Base-by-base conservation (phyloP, 2,329 filamentous ascomycete genomes). In the Phyllosticta paracitricarpa region DNA sequence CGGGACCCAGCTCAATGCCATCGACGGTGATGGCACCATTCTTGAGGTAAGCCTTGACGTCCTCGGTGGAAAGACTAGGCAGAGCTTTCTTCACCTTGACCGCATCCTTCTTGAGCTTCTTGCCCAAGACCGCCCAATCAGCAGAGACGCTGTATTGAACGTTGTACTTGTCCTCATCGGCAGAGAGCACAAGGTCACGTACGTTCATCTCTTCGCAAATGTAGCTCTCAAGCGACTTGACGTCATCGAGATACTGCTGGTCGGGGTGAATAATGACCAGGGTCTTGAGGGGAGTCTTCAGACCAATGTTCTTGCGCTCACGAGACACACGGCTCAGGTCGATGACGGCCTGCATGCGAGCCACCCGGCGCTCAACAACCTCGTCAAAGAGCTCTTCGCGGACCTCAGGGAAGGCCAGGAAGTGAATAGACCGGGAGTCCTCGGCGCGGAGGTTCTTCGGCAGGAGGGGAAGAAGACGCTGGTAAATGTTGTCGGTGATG, bases 51-150 rank as follows among this genome's bases (percentile, higher is more conserved):
- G 79, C 78, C 72, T 92, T 89, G 63, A 96, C 91, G 66, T 96
- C 84, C 10, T 89, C 85, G 66, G 87, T 92, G 22, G 83, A 89
- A 56, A 99, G 79, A 51, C 77, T 81, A 5, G 92, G 92, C 54
- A 99, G 78, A 2, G 89, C 91, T 77, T 93, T 95, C 80, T 95
- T 95, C 67, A 97, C 91, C 72, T 88, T 90, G 66, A 86, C 85
- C 66, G 91, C 89, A 69, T 97, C 92, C 77, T 96, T 97, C 82
- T 96, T 96, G 67, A 97, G 82, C 79, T 97, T 97, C 83, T 96
- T 96, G 66, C 94, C 94, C 17, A 99, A 82, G 2, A 89, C 88
- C 14, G 94, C 91, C 88, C 94, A 97, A 75, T 99, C 94, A 7
- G 91, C 92, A 51, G 84, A 85, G 17, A 93, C 90, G 64, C 89